A percentile compares a stretch with the other conserved stretches of the same genome.
Conservation (phyloP, 1,284 basidiomycete genomes). For the Pseudozyma hubeiensis region DNA sequence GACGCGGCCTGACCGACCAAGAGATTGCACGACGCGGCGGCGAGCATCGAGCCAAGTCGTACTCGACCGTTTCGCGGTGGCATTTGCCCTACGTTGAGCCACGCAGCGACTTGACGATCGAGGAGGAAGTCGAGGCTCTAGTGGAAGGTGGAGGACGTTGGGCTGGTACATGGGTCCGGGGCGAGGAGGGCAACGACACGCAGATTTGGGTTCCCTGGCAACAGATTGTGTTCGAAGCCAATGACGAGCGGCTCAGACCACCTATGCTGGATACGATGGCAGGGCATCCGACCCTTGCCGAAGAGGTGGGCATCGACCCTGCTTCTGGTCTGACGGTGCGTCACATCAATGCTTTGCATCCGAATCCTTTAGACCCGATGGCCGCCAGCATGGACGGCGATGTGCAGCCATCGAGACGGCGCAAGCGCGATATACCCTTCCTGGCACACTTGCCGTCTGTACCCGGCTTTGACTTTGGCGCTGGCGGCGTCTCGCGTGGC, state of each 20-base stretch:
- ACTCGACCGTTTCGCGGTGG: slow-evolving; percentile 88
- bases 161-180: slow-evolving; percentile 72
- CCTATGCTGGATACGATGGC: slow-evolving; percentile 12
- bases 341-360: slow-evolving; percentile 68
- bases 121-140: slow-evolving; percentile 87
- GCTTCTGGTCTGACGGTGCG: slow-evolving; percentile 46
- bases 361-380: slow-evolving; percentile 5
- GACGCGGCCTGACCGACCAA: slow-evolving; percentile 69
- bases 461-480: slow-evolving; percentile 48
- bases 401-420: slow-evolving; percentile 4
- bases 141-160: slow-evolving; percentile 80
- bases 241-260: slow-evolving; percentile 60
- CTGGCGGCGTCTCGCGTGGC: slow-evolving; percentile 37
- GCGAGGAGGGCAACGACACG: slow-evolving; percentile 51
- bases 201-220: slow-evolving; percentile 59
- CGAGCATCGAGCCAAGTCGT: slow-evolving; percentile 74
- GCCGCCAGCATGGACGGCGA: slow-evolving; percentile 12
- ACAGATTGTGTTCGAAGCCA: slow-evolving; percentile 64
- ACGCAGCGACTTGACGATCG: slow-evolving; percentile 75
- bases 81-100: slow-evolving; percentile 82
- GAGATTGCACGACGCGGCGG: slow-evolving; percentile 66
- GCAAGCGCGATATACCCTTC: slow-evolving; percentile 59
- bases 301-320: slow-evolving; percentile 51
- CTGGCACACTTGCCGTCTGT: slow-evolving; percentile 69
- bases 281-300: slow-evolving; percentile 28